Evolutionary conservation across 1,284 basidiomycete species (phyloP), one percentile per base, ranked within the genome.

Genomic region (Heimioporus retisporus): DNA sequence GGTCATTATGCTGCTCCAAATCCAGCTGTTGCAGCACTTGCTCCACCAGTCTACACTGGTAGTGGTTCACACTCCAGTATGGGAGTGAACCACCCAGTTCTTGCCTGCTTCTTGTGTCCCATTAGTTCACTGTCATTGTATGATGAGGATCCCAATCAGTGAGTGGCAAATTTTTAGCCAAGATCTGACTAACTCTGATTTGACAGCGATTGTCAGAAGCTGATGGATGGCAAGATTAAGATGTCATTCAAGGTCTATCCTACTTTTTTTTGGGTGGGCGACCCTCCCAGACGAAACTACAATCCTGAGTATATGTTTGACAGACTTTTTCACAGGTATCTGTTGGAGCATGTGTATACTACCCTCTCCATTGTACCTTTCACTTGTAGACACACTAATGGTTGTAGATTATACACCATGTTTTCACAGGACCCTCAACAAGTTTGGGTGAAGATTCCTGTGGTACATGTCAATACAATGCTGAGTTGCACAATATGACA

Each of bases 161-260:
- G 43, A 43, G 16, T 14, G 43, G 43, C 16, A 7, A 43, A 43
- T 16, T 14, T 16, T 43, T 43, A 43, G 43, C 43, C 16, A 6
- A 43, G 28, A 28, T 28, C 28, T 28, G 28, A 28, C 28, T 43
- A 13, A 43, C 16, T 43, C 3, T 43, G 14, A 43, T 43, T 43
- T 43, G 28, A 53, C 43, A 57, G 42, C 16, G 42, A 42, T 3
- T 42, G 19, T 57, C 56, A 57, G n/a, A 21, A 44, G 19, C 14
- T 57, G 25, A 57, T 57, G 42, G 43, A 44, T 11, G 23, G 56
- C 56, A 57, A 57, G 56, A 57, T 57, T 43, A 57, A 57, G 42
- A 44, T 57, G 42, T 57, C 23, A 3, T 44, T n/a, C 10, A 57
- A 28, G 56, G 25, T 57, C 25, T 57, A 23, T 57, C 56, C 42